Conservation (phyloP, 768 basidiomycete genomes). For the Trichaptum fuscoviolaceum region DNA sequence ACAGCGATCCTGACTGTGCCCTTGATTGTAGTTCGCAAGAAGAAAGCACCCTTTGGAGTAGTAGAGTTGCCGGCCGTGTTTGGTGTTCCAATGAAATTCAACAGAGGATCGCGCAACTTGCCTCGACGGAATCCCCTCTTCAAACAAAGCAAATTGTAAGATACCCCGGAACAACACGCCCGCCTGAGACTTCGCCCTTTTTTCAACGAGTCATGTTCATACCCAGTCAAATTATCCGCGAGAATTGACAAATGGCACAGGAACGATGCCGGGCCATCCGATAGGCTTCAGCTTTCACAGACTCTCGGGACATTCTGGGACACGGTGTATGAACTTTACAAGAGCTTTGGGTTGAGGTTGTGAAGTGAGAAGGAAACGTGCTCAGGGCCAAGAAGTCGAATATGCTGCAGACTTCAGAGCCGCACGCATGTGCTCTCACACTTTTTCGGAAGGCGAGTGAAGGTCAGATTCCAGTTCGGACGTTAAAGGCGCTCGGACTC, state of each 20-base stretch:
- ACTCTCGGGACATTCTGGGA: background rate
- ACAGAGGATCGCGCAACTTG: background rate
- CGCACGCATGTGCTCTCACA: background rate
- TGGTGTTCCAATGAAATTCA: background rate
- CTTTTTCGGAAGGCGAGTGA: background rate
- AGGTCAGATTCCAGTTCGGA: background rate
- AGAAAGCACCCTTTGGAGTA: background rate
- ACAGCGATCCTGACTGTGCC: background rate
- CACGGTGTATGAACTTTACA: background rate
- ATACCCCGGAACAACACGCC: background rate
- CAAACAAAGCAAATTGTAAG: background rate
- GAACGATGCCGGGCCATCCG: background rate
- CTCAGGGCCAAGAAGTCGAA: background rate
- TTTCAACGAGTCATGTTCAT: background rate
- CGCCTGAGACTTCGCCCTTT: background rate
- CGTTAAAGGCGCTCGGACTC: no score
- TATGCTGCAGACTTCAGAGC: background rate
- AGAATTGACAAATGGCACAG: background rate
- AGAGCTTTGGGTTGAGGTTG: background rate
- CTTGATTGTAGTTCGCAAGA: background rate
- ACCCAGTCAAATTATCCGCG: background rate
- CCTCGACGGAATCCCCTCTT: background rate
- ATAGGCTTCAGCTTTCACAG: background rate
- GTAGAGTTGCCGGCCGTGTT: background rate
- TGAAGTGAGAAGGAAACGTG: slow-evolving; percentile 3